Conservation (phyloP, 495 filamentous ascomycete genomes). For the Rusavskia elegans region DNA sequence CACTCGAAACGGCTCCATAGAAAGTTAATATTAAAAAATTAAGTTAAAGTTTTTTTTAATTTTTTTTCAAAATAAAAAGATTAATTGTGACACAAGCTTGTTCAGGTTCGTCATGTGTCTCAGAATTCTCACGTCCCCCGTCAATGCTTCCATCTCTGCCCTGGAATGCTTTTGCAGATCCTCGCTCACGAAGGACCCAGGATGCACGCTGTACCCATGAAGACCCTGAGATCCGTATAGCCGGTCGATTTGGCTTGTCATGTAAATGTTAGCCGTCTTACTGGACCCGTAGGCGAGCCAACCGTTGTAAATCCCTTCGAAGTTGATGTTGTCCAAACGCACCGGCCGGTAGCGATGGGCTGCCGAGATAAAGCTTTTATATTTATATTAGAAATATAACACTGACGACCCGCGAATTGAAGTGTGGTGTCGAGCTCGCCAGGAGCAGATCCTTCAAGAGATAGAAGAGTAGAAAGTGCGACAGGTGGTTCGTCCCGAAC, state of each 20-base stretch:
- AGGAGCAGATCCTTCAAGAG: too few relatives aligned
- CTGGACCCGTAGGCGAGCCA: conserved; percentile 22
- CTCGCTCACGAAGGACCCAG: conserved; percentile 20
- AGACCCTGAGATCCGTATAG: conserved; percentile 23
- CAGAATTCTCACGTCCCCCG: conserved; percentile 11
- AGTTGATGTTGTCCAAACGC: conserved; percentile 17
- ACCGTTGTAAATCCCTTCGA: conserved; percentile 20
- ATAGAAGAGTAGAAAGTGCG: too few relatives aligned
- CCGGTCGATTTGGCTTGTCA: conserved; percentile 30
- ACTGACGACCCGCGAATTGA: too few relatives aligned
- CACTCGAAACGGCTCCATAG: conserved; percentile 24
- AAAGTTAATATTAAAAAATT: too few relatives aligned
- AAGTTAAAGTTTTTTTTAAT: too few relatives aligned
- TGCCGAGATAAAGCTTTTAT: too few relatives aligned
- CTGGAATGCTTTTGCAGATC: conserved; percentile 10
- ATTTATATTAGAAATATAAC: too few relatives aligned
- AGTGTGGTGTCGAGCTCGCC: too few relatives aligned
- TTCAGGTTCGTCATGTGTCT: conserved; percentile 20
- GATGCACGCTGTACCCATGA: conserved; percentile 24
- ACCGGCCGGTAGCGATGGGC: too few relatives aligned
- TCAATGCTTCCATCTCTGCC: conserved; percentile 8
- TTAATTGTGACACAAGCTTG: conserved; percentile 29
- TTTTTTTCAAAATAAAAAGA: too few relatives aligned
- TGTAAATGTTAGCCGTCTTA: conserved; percentile 27
- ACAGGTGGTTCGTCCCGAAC: too few relatives aligned